Percentiles rank a stretch among this genome's conserved stretches.
Conservation (phyloP, 805 yeast species). For the Lachancea fermentati region DNA sequence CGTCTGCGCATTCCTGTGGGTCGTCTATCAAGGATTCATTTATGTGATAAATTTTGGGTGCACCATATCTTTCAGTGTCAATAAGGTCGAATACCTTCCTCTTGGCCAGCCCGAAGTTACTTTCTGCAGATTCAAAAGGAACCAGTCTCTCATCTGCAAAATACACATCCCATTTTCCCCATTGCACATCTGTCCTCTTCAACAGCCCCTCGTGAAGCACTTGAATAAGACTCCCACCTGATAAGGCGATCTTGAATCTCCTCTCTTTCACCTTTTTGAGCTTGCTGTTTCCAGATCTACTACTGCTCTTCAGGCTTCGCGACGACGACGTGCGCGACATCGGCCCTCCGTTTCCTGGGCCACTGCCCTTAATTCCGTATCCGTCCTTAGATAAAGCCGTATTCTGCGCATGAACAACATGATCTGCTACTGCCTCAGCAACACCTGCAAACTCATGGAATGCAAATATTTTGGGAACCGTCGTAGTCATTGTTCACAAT, state of each 20-base stretch:
- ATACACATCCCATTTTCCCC: slow-evolving; percentile 94
- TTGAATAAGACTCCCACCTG: slow-evolving; percentile 88
- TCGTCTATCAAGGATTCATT: slow-evolving; percentile 69
- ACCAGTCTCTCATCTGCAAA: slow-evolving; percentile 96
- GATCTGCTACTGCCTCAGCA: slow-evolving; percentile 96
- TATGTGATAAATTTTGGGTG: slow-evolving; percentile 77
- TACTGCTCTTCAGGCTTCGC: slow-evolving; percentile 8
- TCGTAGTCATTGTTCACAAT: slow-evolving; percentile 64
- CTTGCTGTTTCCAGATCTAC: slow-evolving; percentile 23
- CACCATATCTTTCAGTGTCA: slow-evolving; percentile 31
- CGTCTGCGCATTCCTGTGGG: slow-evolving; percentile 91
- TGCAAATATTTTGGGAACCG: slow-evolving; percentile 89
- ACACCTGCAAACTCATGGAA: slow-evolving; percentile 86
- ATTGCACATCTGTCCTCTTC: slow-evolving; percentile 67
- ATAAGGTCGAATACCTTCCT: slow-evolving; percentile 66
- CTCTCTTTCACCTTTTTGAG: slow-evolving; percentile 52
- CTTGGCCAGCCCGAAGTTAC: slow-evolving; percentile 88
- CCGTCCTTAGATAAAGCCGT: slow-evolving; percentile 29
- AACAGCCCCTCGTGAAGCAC: slow-evolving; percentile 84
- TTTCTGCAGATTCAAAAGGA: slow-evolving; percentile 73
- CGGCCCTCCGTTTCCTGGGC: slow-evolving; percentile 9
- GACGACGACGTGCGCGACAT: slow-evolving; percentile 8
- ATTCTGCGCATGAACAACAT: slow-evolving; percentile 84
- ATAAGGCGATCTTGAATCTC: slow-evolving; percentile 82
- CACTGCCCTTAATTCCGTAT: slow-evolving; percentile 4